phyloP scores from a whole-genome alignment of 2,329 filamentous ascomycete species.

The Fusarium chlamydosporum region DNA sequence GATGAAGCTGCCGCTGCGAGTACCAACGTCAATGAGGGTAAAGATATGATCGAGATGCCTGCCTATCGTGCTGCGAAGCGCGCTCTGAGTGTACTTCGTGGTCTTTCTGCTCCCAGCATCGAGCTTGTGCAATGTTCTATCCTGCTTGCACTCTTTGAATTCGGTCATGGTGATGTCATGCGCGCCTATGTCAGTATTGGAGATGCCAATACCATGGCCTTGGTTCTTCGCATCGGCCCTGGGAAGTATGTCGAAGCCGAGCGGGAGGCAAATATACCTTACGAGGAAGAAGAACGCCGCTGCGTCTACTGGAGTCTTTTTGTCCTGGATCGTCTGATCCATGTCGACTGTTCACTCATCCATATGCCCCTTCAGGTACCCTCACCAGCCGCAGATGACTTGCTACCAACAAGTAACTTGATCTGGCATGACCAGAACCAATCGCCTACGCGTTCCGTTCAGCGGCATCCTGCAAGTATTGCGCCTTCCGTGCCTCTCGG shows the following conservation, averaged over 20 bases:
- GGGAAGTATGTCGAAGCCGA: constrained; percentile 55
- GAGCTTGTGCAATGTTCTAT: constrained; percentile 60
- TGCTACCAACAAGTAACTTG: constrained; percentile 55
- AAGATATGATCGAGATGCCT: constrained; percentile 58
- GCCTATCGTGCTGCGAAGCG: constrained; percentile 59
- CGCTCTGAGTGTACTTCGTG: constrained; percentile 55
- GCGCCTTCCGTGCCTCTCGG: constrained; percentile 53
- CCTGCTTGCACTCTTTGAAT: constrained; percentile 61
- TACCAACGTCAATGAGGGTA: constrained; percentile 50
- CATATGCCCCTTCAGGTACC: constrained; percentile 55
- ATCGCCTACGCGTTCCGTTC: constrained; percentile 41
- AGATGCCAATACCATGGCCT: constrained; percentile 57
- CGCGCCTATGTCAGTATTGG: constrained; percentile 61
- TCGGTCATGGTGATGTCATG: constrained; percentile 60
- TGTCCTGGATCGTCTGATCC: constrained; percentile 59
- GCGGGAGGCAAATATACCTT: constrained; percentile 49
- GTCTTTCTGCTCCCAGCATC: constrained; percentile 55
- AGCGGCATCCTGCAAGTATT: constrained; percentile 51
- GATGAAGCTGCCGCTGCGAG: constrained; percentile 54
- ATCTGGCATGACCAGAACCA: constrained; percentile 52
- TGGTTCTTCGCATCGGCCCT: constrained; percentile 56
- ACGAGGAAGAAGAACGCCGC: constrained; percentile 58
- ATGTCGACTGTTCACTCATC: constrained; percentile 53
- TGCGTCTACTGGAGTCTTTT: constrained; percentile 62
- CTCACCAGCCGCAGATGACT: constrained; percentile 55